Evolutionary conservation across 768 basidiomycete genomes (phyloP), one percentile per base, ranked within the genome.

Genomic region (Naganishia vaughanmartiniae): DNA sequence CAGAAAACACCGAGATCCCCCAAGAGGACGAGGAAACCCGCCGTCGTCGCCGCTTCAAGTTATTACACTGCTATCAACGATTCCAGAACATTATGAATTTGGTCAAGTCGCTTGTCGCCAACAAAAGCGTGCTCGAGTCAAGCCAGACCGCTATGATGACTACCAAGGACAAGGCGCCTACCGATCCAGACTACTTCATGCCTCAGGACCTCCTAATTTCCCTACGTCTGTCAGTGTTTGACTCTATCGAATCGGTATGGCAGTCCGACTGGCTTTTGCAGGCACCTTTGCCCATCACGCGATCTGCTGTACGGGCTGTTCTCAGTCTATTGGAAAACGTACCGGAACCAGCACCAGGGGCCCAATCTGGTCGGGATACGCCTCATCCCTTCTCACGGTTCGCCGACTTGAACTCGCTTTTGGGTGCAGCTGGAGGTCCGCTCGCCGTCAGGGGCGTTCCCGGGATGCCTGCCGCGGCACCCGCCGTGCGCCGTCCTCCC

Each of bases 131-230:
- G 30, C 85, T 93, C 67, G 93, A 97, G 70, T 90, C 92, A 9
- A 85, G 87, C 2, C 94, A 98, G 81, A 94, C 92, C 0, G 84
- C 90, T 19, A 82, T 87, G 24, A 36, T 76, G 26, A 56, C 67
- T 48, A 89, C 88, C 21, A 87, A 88, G 19, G 92, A 92, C 81
- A 90, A 90, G 79, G 87, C 87, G 77, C 88, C 90, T 26, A 88
- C 87, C 0, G 89, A 93, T 74, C 81, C 84, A 5, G 89, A 88
- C 42, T 91, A 89, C 78, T 94, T 95, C 72, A 90, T 93, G 74
- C 86, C 92, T 0, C 88, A 89, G 77, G 90, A 91, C 76, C 91
- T 96, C 80, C 85, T 98, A 63, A 89, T 98, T 73, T 87, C 85
- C 70, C 83, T 95, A 70, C 88, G 96, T 45, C 81, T 87, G 33